Evolutionary conservation across 768 basidiomycete species (phyloP).

Genomic region (Plicaturopsis crispa): DNA sequence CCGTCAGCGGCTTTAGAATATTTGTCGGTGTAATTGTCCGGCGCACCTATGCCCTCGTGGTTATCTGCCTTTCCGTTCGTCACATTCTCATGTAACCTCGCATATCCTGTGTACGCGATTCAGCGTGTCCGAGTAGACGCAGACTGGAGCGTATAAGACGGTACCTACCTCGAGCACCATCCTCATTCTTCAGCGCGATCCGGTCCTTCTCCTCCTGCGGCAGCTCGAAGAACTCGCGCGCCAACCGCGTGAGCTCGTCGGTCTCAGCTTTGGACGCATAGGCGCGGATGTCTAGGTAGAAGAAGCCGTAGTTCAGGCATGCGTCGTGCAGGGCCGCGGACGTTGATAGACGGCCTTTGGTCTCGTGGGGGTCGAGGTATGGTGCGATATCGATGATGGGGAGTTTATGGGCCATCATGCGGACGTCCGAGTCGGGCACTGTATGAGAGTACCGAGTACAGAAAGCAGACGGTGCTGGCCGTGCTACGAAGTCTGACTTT

Average conservation of each 20-base stretch:
- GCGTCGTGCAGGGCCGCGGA: constrained; percentile 62
- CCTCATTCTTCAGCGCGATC: constrained; percentile 60
- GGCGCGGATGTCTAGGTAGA: constrained; percentile 71
- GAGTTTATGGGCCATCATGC: constrained; percentile 26
- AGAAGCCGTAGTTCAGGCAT: constrained; percentile 79
- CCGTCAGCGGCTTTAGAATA: too few species aligned
- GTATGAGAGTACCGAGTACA: too few species aligned
- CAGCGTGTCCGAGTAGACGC: neutral
- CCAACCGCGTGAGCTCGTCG: constrained; percentile 57
- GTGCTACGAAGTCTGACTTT: too few species aligned
- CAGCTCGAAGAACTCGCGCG: constrained; percentile 62
- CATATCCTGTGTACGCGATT: constrained; percentile 51
- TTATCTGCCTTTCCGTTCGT: constrained; percentile 81
- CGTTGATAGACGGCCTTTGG: constrained; percentile 33
- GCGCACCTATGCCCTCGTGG: constrained; percentile 77
- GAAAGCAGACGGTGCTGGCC: too few species aligned
- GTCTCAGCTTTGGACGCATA: constrained; percentile 52
- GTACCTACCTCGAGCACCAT: constrained; percentile 64
- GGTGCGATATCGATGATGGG: constrained; percentile 73
- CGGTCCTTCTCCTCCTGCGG: constrained; percentile 75
- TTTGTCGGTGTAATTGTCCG: too few species aligned
- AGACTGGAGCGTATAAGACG: neutral
- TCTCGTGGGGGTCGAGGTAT: constrained; percentile 32
- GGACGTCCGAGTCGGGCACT: too few species aligned
- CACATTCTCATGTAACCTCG: constrained; percentile 74